Evolutionary conservation across 306 rosid genomes (phyloP), one percentile per base, ranked within the genome.

Genomic region (Carpinus viminea): DNA sequence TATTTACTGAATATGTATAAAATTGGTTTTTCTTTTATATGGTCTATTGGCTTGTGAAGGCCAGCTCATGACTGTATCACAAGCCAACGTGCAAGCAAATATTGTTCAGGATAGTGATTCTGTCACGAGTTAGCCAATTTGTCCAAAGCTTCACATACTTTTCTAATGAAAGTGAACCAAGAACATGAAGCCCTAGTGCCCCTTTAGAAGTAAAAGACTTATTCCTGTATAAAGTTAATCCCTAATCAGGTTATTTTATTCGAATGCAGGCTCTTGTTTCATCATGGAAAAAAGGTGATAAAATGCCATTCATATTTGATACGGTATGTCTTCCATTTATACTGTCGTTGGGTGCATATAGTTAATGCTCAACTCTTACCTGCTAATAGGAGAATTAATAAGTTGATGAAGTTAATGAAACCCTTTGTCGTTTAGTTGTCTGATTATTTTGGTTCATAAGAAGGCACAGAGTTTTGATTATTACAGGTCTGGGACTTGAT

Each of bases 251-350:
- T 34, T 21, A 72, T 72, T 68, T 60, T n/a, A 31, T 73, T 51
- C 5, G 38, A 46, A 11, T 81, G 81, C 90, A 93, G 99, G 98
- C 98, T 76, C 98, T 95, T 72, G 43, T 89, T 76, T 88, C 93
- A 62, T 85, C 98, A 15, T 95, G 98, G 99, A 87, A 87, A 82
- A 84, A 61, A 0, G 93, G 93, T n/a, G 77, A 91, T 75, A 89
- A 93, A 73, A 93, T 95, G 98, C 99, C 98, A 11, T 95, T 95
- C 89, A 83, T 95, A 86, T 95, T 78, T 79, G 99, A 95, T 87
- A 95, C 98, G 90, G 98, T 95, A 91, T 75, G 24, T 75, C 70
- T 36, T 70, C 50, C 62, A 16, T 62, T 74, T 76, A 36, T 64
- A 61, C 76, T 73, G 56, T 56, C 75, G 75, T 75, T 43, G 24